Percentiles rank a stretch among this genome's conserved stretches.
phyloP scores from a whole-genome alignment of 1,284 basidiomycete genomes.

The Rhodotorula sp. region DNA sequence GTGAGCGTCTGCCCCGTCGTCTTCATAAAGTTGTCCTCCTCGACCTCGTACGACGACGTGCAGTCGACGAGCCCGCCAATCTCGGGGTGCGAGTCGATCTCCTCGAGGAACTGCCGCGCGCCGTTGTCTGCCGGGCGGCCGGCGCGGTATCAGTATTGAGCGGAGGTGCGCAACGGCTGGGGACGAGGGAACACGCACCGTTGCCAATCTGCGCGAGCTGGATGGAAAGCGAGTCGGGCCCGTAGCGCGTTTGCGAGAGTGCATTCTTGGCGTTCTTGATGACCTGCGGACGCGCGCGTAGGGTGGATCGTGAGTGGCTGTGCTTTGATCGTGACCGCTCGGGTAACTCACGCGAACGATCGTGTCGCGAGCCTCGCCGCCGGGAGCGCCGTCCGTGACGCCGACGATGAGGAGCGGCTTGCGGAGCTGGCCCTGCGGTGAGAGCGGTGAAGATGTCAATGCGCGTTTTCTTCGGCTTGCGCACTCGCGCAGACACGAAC shows the following conservation, averaged over 20 bases:
- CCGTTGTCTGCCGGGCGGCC: constrained; percentile 45
- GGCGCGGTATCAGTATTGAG: too few species aligned
- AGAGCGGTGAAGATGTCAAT: background rate
- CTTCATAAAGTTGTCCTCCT: constrained; percentile 17
- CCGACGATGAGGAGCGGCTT: constrained; percentile 55
- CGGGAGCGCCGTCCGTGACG: constrained; percentile 27
- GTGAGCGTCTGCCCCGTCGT: constrained; percentile 7
- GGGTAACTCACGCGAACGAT: constrained; percentile 41
- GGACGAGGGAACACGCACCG: too few species aligned
- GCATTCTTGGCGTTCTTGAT: constrained; percentile 51
- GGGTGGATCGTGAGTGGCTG: background rate
- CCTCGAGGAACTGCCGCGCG: constrained; percentile 50
- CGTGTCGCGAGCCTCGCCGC: constrained; percentile 13
- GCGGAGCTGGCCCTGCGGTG: constrained; percentile 42
- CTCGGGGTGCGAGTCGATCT: constrained; percentile 52
- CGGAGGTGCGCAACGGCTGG: too few species aligned
- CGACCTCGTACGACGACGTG: background rate
- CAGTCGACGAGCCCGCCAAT: constrained; percentile 20
- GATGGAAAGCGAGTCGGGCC: constrained; percentile 53
- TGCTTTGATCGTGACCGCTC: constrained; percentile 49
- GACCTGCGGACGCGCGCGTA: background rate
- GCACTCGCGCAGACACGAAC: too few species aligned
- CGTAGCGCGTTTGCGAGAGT: constrained; percentile 52
- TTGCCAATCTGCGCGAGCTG: constrained; percentile 55
- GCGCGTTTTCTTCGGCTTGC: too few species aligned